A percentile compares a stretch with the other conserved stretches of the same genome.
Evolutionary conservation across 805 yeast genomes (phyloP).

Genomic region (Ogataea thermomethanolica): DNA sequence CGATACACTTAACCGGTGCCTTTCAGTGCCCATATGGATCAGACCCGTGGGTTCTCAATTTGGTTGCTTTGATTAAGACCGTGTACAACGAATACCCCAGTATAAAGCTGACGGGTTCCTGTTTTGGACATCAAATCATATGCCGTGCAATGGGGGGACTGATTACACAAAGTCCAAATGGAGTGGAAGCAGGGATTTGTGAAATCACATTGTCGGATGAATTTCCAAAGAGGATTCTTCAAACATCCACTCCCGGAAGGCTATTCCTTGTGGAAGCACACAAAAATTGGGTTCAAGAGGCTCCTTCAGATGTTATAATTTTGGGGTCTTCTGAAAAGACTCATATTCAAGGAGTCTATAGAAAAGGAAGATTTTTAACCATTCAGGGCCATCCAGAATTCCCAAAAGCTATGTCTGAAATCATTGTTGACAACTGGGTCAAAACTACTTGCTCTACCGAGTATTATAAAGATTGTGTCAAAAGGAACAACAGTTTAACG

Average conservation of each 20-base stretch:
- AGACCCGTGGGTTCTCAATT: conserved; percentile 39
- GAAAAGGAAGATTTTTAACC: conserved; percentile 50
- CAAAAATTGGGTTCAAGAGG: conserved; percentile 6
- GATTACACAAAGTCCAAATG: conserved; percentile 54
- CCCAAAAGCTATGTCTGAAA: conserved; percentile 31
- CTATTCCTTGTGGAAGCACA: conserved; percentile 11
- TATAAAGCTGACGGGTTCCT: conserved; percentile 64
- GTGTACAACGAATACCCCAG: conserved; percentile 13
- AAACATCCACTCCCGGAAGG: conserved; percentile 1
- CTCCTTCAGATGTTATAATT: conserved; percentile 7
- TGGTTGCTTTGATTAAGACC: conserved; percentile 35
- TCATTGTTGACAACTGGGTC: conserved; percentile 6
- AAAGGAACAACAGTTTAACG: conserved; percentile 2
- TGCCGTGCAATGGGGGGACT: conserved; percentile 61
- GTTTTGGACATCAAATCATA: conserved; percentile 86
- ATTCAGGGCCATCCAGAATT: conserved; percentile 95
- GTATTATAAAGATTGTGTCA: conserved; percentile 10
- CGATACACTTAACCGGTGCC: conserved; percentile 54
- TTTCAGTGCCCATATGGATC: conserved; percentile 43
- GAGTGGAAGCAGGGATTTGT: conserved; percentile 72
- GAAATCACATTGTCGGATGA: conserved; percentile 40
- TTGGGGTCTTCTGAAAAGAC: conserved; percentile 7
- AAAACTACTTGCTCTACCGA: conserved; percentile 1
- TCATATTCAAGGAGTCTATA: conserved; percentile 61
- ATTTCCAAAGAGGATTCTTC: conserved; percentile 16